Conservation (phyloP, 139 green algal species). For the Dunaliella sp. region DNA sequence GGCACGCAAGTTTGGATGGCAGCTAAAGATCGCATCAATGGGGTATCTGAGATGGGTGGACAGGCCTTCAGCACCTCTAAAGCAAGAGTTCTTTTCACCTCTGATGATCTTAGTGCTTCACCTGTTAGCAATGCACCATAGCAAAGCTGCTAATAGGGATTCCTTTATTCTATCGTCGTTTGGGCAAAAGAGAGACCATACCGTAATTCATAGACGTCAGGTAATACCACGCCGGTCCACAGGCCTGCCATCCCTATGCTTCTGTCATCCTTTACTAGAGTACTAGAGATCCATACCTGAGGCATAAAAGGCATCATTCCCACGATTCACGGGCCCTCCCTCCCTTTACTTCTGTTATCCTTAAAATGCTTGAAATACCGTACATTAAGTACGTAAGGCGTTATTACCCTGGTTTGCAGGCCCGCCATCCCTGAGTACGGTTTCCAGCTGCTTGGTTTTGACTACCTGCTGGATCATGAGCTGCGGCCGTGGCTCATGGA, state of each 20-base stretch:
- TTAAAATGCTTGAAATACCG: not conserved
- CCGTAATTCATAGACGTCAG: too few species aligned
- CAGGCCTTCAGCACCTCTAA: not conserved
- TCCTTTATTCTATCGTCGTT: too few species aligned
- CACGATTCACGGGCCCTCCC: constrained; percentile 11
- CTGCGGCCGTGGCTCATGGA: constrained; percentile 55
- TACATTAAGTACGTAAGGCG: not conserved
- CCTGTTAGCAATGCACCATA: too few species aligned
- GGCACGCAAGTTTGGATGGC: not conserved
- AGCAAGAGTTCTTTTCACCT: not conserved
- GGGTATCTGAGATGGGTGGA: not conserved
- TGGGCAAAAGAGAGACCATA: too few species aligned
- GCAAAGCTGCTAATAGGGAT: too few species aligned
- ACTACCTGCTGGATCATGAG: constrained; percentile 50
- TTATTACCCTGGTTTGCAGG: not conserved
- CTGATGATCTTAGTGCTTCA: not conserved
- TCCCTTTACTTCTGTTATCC: constrained; percentile 11
- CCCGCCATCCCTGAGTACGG: constrained; percentile 44
- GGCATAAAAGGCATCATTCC: too few species aligned
- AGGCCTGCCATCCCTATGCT: not conserved
- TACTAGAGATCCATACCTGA: not conserved
- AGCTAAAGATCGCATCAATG: not conserved
- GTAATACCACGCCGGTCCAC: too few species aligned
- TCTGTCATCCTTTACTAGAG: not conserved
- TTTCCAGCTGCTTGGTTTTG: constrained; percentile 53